Evolutionary conservation across 2,329 filamentous ascomycete species (phyloP).

Genomic region (Coniochaeta sp.): DNA sequence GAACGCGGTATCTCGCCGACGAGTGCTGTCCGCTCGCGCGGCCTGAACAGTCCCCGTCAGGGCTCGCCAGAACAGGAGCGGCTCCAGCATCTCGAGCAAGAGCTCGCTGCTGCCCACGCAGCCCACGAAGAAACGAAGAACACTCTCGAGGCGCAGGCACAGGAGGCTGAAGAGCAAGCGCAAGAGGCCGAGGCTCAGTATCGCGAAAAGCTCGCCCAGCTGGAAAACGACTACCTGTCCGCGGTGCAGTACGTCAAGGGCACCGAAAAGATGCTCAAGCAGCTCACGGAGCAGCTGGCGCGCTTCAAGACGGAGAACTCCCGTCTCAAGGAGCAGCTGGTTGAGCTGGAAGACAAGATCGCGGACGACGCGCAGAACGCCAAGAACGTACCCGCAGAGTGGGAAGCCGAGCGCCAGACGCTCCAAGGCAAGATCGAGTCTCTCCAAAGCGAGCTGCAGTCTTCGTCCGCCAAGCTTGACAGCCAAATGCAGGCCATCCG

Average conservation of each 20-base stretch:
- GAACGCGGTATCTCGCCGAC: constrained; percentile 83
- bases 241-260: constrained; percentile 97
- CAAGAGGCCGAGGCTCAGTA: constrained; percentile 85
- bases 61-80: constrained; percentile 75
- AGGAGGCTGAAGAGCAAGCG: constrained; percentile 75
- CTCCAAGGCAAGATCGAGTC: constrained; percentile 63
- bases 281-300: constrained; percentile 94
- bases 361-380: constrained; percentile 22
- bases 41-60: constrained; percentile 65
- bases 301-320: constrained; percentile 84
- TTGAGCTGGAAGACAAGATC: constrained; percentile 51
- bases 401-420: constrained; percentile 65
- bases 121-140: constrained; percentile 81
- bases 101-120: constrained; percentile 68
- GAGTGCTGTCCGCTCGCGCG: constrained; percentile 62
- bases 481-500: constrained; percentile 61
- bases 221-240: constrained; percentile 96
- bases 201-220: constrained; percentile 84
- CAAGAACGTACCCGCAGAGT: constrained; percentile 47
- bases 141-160: constrained; percentile 68
- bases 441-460: constrained; percentile 62
- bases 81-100: constrained; percentile 78
- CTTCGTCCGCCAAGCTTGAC: constrained; percentile 62
- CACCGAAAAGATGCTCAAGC: constrained; percentile 97
- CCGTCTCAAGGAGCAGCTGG: constrained; percentile 76